These are phyloP conservation scores for Arthromyces matolae DNA, from an alignment of 768 basidiomycete species.

Conservation along the genomic window DNA sequence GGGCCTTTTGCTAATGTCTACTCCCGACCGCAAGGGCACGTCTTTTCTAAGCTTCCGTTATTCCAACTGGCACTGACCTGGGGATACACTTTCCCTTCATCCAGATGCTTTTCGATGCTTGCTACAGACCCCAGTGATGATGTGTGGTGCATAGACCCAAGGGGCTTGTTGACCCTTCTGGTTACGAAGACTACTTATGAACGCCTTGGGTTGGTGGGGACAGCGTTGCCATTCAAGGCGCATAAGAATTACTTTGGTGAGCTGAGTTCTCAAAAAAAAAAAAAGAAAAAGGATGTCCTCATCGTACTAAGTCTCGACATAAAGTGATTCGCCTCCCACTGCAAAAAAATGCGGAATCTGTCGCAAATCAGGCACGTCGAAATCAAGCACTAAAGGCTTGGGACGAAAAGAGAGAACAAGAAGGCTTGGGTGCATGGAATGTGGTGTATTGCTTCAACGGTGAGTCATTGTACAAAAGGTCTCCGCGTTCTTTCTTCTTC, in stretches of 20 bases:
- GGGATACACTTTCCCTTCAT: not conserved
- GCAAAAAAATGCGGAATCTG: slow-evolving; percentile 34
- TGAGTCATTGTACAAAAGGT: too few relatives aligned
- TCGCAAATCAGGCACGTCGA: slow-evolving; percentile 33
- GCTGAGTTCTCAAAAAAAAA: slow-evolving; percentile 23
- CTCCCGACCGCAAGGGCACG: slow-evolving; percentile 5
- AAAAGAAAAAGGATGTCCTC: too few relatives aligned
- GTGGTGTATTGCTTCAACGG: slow-evolving; percentile 38
- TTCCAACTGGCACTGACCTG: not conserved
- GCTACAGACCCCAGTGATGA: slow-evolving; percentile 41
- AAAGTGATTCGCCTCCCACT: slow-evolving; percentile 49
- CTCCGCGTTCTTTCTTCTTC: too few relatives aligned
- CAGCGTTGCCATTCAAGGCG: slow-evolving; percentile 48
- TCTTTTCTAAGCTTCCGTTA: not conserved
- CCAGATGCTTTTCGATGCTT: slow-evolving; percentile 29
- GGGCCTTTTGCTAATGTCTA: slow-evolving; percentile 8
- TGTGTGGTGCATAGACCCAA: slow-evolving; percentile 67
- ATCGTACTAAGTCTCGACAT: slow-evolving; percentile 6
- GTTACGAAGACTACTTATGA: slow-evolving; percentile 58
- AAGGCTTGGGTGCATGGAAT: slow-evolving; percentile 39
- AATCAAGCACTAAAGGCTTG: slow-evolving; percentile 41
- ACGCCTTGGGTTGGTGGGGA: slow-evolving; percentile 56
- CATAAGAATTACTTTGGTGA: slow-evolving; percentile 46
- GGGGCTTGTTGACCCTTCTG: slow-evolving; percentile 55
- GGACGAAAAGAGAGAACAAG: slow-evolving; percentile 41